A percentile compares a stretch with the other conserved stretches of the same genome.
These are phyloP conservation scores for Chlamydomonas sp. DNA, from an alignment of 139 green algal species.

Conservation along the genomic window DNA sequence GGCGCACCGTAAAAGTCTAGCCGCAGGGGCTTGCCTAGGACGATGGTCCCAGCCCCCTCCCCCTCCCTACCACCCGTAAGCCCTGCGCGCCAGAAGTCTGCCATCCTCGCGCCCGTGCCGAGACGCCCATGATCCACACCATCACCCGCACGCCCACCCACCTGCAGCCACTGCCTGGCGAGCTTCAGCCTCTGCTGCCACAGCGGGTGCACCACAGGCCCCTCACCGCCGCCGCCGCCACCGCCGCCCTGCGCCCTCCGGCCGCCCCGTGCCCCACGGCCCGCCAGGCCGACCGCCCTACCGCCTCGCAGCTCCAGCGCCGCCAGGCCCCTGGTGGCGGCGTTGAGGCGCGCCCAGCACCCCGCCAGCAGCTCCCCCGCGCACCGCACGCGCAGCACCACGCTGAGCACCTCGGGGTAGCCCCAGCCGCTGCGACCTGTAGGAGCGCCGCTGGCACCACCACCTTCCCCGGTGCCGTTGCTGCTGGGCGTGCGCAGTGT, in stretches of 20 bases:
- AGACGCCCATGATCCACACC: neutral
- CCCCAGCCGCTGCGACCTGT: neutral
- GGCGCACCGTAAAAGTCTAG: too few relatives aligned
- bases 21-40: too few relatives aligned
- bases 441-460: too few relatives aligned
- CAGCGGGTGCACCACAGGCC: conserved; percentile 13
- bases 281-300: neutral
- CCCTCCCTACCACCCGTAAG: too few relatives aligned
- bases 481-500: too few relatives aligned
- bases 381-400: conserved; percentile 21
- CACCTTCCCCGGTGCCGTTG: too few relatives aligned
- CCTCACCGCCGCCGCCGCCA: too few relatives aligned
- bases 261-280: neutral
- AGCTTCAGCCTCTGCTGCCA: conserved; percentile 12
- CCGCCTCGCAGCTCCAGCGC: neutral
- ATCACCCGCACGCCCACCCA: neutral
- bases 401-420: conserved; percentile 22
- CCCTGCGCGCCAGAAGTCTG: too few relatives aligned
- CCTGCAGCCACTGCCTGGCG: conserved; percentile 28
- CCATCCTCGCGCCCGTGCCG: neutral
- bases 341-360: conserved; percentile 10
- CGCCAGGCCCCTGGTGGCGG: neutral
- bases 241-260: too few relatives aligned
- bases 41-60: too few relatives aligned
- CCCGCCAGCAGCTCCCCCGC: neutral